A percentile compares a stretch with the other conserved stretches of the same genome.
Evolutionary conservation across 75 land plant genomes (phyloP).

Genomic region (Adiantum capillusveneris): DNA sequence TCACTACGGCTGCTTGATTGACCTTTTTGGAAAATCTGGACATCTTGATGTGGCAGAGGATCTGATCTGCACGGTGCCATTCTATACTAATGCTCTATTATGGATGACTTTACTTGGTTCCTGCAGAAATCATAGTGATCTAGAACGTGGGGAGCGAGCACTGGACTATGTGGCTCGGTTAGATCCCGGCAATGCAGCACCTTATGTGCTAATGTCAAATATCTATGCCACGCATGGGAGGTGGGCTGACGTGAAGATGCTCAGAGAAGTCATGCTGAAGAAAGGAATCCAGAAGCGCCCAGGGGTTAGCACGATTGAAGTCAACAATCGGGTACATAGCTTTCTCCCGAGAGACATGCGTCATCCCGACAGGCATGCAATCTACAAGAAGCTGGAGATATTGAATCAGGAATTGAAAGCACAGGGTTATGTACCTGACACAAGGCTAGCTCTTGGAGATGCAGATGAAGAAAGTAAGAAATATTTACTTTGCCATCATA

Average conservation of each 20-base stretch:
- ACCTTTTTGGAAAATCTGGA: conserved; percentile 37
- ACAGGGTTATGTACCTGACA: background rate
- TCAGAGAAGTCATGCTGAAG: too few species aligned
- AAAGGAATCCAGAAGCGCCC: too few species aligned
- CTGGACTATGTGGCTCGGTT: too few species aligned
- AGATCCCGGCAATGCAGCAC: too few species aligned
- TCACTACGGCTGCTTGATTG: conserved; percentile 43
- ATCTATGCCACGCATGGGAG: too few species aligned
- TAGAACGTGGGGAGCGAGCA: conserved; percentile 39
- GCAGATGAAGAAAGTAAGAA: conserved; percentile 1
- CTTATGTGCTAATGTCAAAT: too few species aligned
- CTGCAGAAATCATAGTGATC: conserved; percentile 26
- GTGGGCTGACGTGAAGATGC: too few species aligned
- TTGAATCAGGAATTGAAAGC: background rate
- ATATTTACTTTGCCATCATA: conserved; percentile 5
- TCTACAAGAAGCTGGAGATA: background rate
- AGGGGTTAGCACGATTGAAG: too few species aligned
- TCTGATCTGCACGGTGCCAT: conserved; percentile 32
- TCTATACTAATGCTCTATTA: conserved; percentile 22
- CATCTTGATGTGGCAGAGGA: conserved; percentile 31
- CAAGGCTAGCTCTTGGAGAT: conserved; percentile 2
- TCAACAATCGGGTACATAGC: background rate
- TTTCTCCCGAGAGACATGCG: background rate
- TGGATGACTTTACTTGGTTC: conserved; percentile 40
- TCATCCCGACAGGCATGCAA: background rate